Percentiles rank a stretch among this genome's conserved stretches.
Evolutionary conservation across 208 protist genomes (phyloP).

Genomic region (Acanthamoeba divionensis): DNA sequence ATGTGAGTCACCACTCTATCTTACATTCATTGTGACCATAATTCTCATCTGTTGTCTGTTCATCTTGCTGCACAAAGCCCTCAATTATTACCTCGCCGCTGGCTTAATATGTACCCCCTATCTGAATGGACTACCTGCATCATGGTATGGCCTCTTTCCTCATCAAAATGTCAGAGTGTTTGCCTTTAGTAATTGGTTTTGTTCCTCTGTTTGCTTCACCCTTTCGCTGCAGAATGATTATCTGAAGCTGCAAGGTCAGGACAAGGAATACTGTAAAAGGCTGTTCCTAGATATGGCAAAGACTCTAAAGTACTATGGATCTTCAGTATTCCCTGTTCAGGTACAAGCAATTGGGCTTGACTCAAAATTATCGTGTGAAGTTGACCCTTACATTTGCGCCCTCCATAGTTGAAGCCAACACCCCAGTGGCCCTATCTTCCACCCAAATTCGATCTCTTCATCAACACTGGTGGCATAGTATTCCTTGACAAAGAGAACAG

Average conservation of each 20-base stretch:
- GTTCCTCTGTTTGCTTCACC: too few species aligned
- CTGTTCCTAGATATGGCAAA: neutral
- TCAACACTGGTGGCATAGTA: slow-evolving; percentile 12
- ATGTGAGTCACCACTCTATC: slow-evolving; percentile 9
- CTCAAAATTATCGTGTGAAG: neutral
- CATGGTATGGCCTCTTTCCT: too few species aligned
- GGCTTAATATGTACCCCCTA: too few species aligned
- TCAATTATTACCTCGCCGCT: too few species aligned
- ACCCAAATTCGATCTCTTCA: slow-evolving; percentile 34
- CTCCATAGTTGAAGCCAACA: neutral
- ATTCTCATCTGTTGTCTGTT: too few species aligned
- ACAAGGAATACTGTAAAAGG: neutral
- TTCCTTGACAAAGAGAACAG: neutral
- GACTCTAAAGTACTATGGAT: slow-evolving; percentile 39
- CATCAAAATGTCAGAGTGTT: too few species aligned
- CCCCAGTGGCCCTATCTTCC: neutral
- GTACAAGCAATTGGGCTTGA: neutral
- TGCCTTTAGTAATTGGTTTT: too few species aligned
- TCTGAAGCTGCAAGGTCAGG: neutral
- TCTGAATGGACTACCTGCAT: too few species aligned
- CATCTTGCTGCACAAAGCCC: too few species aligned
- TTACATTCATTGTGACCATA: too few species aligned
- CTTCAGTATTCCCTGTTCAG: slow-evolving; percentile 30
- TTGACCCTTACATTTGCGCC: neutral
- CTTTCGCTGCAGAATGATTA: too few species aligned